Evolutionary conservation across 306 rosid genomes (phyloP).

Genomic region (Luffa acutangula): DNA sequence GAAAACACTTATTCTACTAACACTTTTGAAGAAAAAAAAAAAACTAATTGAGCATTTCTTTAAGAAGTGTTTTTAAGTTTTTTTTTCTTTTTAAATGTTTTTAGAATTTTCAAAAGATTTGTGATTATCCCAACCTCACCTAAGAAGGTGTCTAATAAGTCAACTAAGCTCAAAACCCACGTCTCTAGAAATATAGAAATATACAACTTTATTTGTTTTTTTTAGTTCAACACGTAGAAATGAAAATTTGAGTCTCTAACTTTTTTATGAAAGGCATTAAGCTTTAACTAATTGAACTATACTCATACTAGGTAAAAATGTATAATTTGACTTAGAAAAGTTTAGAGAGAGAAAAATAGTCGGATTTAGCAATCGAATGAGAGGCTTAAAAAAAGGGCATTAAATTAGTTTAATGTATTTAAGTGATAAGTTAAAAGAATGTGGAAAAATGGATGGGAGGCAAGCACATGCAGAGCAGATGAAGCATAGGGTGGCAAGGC

Average conservation of each 20-base stretch:
- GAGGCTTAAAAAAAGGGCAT: too few species aligned
- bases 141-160: background rate
- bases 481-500: background rate
- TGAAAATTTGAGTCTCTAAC: too few species aligned
- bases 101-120: background rate
- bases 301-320: too few species aligned
- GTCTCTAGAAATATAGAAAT: too few species aligned
- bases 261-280: too few species aligned
- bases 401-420: background rate
- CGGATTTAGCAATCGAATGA: background rate
- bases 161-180: background rate
- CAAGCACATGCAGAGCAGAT: background rate
- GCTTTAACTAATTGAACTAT: too few species aligned
- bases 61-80: background rate
- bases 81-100: background rate
- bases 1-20: too few species aligned
- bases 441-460: background rate
- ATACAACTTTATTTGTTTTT: too few species aligned
- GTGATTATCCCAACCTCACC: background rate
- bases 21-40: too few species aligned
- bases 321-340: background rate
- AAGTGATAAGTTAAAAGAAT: background rate
- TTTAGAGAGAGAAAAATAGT: background rate
- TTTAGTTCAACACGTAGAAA: too few species aligned
- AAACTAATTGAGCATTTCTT: background rate